These are phyloP conservation scores for Neopestalotiopsis rosae DNA, from an alignment of 2,329 filamentous ascomycete species.

Conservation along the genomic window DNA sequence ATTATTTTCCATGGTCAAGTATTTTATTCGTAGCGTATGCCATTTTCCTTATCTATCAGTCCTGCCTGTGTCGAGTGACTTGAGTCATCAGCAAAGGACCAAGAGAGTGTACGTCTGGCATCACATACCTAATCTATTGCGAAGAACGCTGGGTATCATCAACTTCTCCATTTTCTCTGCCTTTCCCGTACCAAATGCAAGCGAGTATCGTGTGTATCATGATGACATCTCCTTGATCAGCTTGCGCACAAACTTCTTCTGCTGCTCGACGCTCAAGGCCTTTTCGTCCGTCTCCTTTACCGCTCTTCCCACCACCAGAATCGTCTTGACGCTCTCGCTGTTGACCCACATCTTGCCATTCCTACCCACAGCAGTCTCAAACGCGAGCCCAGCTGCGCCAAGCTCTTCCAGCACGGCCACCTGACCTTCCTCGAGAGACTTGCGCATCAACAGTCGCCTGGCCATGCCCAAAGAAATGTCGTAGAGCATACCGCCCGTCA, in stretches of 20 bases:
- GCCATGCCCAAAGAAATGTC: slow-evolving; percentile 80
- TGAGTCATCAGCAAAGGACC: not conserved
- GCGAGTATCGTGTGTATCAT: not conserved
- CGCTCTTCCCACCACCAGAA: slow-evolving; percentile 79
- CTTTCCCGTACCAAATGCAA: not conserved
- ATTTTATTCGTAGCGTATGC: too few species aligned
- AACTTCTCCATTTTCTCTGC: not conserved
- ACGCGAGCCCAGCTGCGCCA: slow-evolving; percentile 76
- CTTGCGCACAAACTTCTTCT: slow-evolving; percentile 73
- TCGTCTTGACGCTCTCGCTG: slow-evolving; percentile 73
- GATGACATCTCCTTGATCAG: slow-evolving; percentile 64
- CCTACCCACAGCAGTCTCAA: slow-evolving; percentile 91
- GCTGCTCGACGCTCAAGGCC: slow-evolving; percentile 65
- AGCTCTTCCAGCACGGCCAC: slow-evolving; percentile 81
- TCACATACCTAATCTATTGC: not conserved
- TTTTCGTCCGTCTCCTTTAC: slow-evolving; percentile 79
- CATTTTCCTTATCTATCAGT: too few species aligned
- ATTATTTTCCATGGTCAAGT: too few species aligned
- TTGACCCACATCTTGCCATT: slow-evolving; percentile 95
- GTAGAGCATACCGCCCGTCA: slow-evolving; percentile 88
- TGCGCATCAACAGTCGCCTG: slow-evolving; percentile 74
- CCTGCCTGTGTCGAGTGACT: too few species aligned
- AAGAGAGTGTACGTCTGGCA: not conserved
- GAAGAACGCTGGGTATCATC: not conserved
- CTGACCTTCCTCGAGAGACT: slow-evolving; percentile 64